Base-by-base conservation (phyloP, 2,329 filamentous ascomycete genomes). In the Madurella mycetomatis region DNA sequence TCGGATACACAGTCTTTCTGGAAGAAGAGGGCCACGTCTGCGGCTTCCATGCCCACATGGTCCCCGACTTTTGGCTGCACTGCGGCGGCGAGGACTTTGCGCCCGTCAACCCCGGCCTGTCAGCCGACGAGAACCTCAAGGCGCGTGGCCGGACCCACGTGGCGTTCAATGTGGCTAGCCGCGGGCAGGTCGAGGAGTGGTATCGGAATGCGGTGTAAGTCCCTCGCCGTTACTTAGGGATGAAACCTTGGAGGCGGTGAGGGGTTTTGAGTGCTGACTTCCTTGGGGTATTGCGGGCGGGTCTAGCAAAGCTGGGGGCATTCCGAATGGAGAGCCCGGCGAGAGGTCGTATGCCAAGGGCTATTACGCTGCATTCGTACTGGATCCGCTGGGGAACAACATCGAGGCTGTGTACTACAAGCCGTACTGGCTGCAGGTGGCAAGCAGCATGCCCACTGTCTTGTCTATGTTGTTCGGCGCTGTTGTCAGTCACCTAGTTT, bases 311-410 rank as follows among this genome's bases (percentile, higher is more conserved):
- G 50, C 54, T 1, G 58, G 60, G 7, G 60, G 56, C 9, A 43
- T 55, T 15, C 41, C 48, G 19, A 62, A 62, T 42, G 60, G 60
- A 11, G 40, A 51, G 18, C 60, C 60, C 17, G 60, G 60, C 15
- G 57, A 58, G 51, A 51, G 59, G 32, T 17, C 18, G 17, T 60
- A 61, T 30, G 51, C 41, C 32, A 57, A 53, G 49, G 60, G 51
- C 9, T 62, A 60, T 30, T 62, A 60, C 45, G 60, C 58, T n/a
- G 58, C 60, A 9, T 62, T 52, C 43, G 58, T 62, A 30, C 47
- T 60, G 11, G 60, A 60, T 39, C 58, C 60, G 11, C 44, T 60
- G 46, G 60, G 60, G 12, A 60, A 62, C 51, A 62, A 62, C 39
- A 43, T 60, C 46, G 60, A 62, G 47, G 58, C 37, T 7, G 48